Conservation (phyloP, 2,329 filamentous ascomycete genomes). For the Teratosphaeria zuluensis region DNA sequence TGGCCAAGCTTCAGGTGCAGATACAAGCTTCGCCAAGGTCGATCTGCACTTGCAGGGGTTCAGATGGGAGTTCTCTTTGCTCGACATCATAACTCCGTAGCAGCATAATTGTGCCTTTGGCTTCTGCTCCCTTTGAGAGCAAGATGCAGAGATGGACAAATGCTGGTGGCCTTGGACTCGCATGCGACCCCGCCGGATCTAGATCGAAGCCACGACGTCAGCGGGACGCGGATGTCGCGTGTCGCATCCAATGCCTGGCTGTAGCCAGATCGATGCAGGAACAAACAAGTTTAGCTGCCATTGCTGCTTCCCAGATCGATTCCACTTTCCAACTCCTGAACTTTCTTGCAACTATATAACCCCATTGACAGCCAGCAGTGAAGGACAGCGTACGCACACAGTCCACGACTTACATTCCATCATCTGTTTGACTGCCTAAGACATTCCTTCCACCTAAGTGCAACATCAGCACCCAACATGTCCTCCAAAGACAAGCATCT, state of each 20-base stretch:
- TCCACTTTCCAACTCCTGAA: not conserved
- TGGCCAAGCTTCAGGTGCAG: not conserved
- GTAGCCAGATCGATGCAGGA: not conserved
- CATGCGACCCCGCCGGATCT: not conserved
- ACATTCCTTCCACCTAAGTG: not conserved
- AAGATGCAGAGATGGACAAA: no score
- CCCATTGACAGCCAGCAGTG: not conserved
- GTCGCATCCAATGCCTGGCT: not conserved
- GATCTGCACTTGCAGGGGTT: not conserved
- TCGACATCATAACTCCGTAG: not conserved
- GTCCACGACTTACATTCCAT: not conserved
- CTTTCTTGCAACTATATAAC: not conserved
- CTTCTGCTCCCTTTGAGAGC: no score
- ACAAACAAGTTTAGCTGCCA: not conserved
- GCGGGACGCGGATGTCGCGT: not conserved
- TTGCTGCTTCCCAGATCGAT: not conserved
- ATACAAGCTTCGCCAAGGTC: not conserved
- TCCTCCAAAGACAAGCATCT: constrained; percentile 11
- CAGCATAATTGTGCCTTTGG: no score
- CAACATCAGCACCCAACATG: not conserved
- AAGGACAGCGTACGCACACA: not conserved
- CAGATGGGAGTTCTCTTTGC: not conserved
- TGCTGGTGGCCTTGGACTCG: no score
- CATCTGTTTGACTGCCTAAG: not conserved
- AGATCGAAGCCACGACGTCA: not conserved